Percentiles rank a stretch among this genome's conserved stretches.
Conservation (phyloP, 2,329 filamentous ascomycete genomes). For the Bipolaris victoriae region DNA sequence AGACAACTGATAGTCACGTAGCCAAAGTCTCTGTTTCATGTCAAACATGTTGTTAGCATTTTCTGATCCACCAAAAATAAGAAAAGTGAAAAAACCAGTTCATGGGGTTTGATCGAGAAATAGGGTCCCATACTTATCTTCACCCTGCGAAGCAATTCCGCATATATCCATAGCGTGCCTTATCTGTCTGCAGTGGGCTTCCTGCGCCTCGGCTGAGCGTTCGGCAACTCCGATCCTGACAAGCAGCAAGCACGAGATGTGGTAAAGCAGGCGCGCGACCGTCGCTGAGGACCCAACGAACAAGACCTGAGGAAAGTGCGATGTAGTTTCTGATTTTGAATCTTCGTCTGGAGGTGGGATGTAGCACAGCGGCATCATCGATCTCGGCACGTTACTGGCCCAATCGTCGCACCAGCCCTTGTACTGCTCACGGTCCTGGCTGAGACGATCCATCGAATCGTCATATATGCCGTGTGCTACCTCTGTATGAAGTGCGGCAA, state of each 20-base stretch:
- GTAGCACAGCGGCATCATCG: no score
- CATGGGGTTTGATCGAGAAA: neutral
- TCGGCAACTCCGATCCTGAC: neutral
- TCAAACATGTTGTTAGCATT: neutral
- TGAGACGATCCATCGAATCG: no score
- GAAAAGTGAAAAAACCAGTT: neutral
- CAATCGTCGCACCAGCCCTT: no score
- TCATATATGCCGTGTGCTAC: no score
- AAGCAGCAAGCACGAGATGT: neutral
- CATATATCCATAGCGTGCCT: neutral
- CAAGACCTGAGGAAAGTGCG: neutral
- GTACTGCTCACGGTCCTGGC: no score
- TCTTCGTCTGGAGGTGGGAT: no score
- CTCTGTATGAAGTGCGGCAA: no score
- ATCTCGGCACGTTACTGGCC: no score
- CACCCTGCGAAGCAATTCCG: neutral
- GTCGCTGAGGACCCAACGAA: neutral
- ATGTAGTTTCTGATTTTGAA: neutral
- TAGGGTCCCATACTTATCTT: neutral
- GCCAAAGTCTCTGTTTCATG: neutral
- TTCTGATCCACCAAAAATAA: neutral
- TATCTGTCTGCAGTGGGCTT: neutral
- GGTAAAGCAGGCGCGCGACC: neutral
- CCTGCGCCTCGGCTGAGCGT: neutral
- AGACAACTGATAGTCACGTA: neutral